Base-by-base conservation (phyloP, 2,329 filamentous ascomycete genomes). In the Colletotrichum scovillei region DNA sequence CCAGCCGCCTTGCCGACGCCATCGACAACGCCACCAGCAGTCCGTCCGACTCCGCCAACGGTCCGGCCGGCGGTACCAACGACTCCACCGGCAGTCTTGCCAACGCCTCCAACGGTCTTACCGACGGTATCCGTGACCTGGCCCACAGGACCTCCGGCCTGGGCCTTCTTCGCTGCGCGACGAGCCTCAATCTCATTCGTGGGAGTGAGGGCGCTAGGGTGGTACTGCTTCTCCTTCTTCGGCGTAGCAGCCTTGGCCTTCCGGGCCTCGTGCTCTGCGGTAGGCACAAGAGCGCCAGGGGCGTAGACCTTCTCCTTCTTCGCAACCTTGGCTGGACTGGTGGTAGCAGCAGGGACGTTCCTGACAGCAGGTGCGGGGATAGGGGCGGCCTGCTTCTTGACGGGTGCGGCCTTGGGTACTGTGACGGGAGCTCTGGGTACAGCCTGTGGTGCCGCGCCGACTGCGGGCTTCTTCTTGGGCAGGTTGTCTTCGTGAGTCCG, bases 181-280 rank as follows among this genome's bases (percentile, higher is more conserved):
- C 42, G 59, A 38, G 60, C 56, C 35, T 73, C 71, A 57, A 73
- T 26, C 16, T 73, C 67, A 6, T 70, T 55, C 22, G 71, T 73
- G 5, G 71, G 62, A 1, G 62, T 24, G 19, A 70, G 2, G 0
- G 71, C 71, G 12, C 58, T 73, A 7, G 71, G 67, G 55, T 73
- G 71, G 22, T 73, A 73, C 0, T 28, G 55, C 59, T 72, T 73
- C 46, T 73, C 59, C 46, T 71, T 71, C 35, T 67, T 57, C 19
- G 68, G 4, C 4, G 62, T 12, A 0, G 49, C 62, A 11, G 62
- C 55, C 42, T 71, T 55, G 0, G 63, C 56, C 9, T 64, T 63
- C n/a, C 53, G 24, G 30, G 42, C 63, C 62, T 73, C 69, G 9
- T 49, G 46, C n/a, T 58, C 71, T 1, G 55, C 52, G 2, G 65